Evolutionary conservation across 768 basidiomycete genomes (phyloP), one percentile per base, ranked within the genome.

Genomic region (Sporobolomyces pararoseus): DNA sequence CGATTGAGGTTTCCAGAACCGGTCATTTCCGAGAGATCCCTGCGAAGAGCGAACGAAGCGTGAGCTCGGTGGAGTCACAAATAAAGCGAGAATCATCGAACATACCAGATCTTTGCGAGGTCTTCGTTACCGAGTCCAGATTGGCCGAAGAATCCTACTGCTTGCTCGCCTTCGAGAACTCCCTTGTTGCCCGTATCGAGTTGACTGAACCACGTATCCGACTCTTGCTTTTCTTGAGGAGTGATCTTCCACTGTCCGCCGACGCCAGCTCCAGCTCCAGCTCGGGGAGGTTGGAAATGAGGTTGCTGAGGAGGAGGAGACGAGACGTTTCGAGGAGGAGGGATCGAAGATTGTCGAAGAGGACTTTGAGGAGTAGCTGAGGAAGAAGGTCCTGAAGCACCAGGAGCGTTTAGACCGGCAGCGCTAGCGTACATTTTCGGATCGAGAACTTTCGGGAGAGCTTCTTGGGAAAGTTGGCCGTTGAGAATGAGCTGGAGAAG

Each of bases 231-330:
- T 78, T 93, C 93, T 5, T 83, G 79, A 0, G 88, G 80, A 1
- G 88, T 87, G 27, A 99, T 86, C 78, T 93, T 92, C 96, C 96
- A 98, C 4, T n/a, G n/a, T n/a, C n/a, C n/a, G n/a, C n/a, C n/a
- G n/a, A n/a, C n/a, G n/a, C n/a, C n/a, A n/a, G n/a, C n/a, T 29
- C 34, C 47, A 39, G 57, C 3, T 52, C 34, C 61, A 21, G 21
- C 12, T 46, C n/a, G n/a, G n/a, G n/a, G 29, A 17, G 32, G 39
- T 34, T 52, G 50, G 23, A 37, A 35, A 54, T 60, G 51, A 32
- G 52, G 63, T 35, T 51, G 54, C 19, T 44, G 21, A 25, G 54
- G 68, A 27, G 73, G 67, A 61, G 52, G 64, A 31, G 54, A 72
- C 54, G 49, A 25, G 50, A 53, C 27, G 27, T 35, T 32, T 35